These are phyloP conservation scores for Aristolochia fimbriata DNA, from an alignment of 164 flowering plant genomes.

Conservation along the genomic window DNA sequence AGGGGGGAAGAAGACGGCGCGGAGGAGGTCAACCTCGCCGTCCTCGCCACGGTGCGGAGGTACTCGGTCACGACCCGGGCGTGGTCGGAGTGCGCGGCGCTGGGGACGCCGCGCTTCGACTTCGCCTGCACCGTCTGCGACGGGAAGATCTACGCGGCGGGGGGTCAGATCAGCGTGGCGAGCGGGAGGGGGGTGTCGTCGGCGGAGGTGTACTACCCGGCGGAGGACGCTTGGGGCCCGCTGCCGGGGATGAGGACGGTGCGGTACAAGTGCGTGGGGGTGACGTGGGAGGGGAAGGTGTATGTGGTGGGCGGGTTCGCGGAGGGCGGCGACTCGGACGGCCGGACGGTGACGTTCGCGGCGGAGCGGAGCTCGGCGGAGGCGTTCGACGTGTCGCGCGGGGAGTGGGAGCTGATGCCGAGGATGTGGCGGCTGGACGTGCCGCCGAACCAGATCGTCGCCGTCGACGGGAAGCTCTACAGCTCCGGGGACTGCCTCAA, in stretches of 20 bases:
- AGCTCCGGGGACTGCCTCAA: constrained; percentile 60
- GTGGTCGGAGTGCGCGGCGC: constrained; percentile 36
- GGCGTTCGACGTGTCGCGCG: constrained; percentile 23
- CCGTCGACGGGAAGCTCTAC: constrained; percentile 30
- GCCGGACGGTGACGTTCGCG: constrained; percentile 4
- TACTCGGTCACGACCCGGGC: constrained; percentile 15
- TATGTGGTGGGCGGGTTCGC: constrained; percentile 56
- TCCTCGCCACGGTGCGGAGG: constrained; percentile 18
- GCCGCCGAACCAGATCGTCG: constrained; percentile 60
- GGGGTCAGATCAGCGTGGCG: constrained; percentile 29
- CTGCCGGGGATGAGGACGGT: constrained; percentile 35
- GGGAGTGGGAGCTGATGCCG: constrained; percentile 32
- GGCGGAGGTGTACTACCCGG: constrained; percentile 42
- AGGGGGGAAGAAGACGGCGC: constrained; percentile 5
- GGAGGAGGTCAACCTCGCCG: constrained; percentile 17
- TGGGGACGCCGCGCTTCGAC: constrained; percentile 30
- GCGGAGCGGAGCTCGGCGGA: constrained; percentile 49
- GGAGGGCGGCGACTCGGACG: constrained; percentile 18
- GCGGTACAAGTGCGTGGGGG: constrained; percentile 53
- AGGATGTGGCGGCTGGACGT: constrained; percentile 58
- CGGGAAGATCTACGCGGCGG: constrained; percentile 48
- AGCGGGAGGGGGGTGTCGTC: constrained; percentile 31
- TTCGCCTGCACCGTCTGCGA: constrained; percentile 42
- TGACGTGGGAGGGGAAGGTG: constrained; percentile 49
- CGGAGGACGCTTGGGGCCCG: constrained; percentile 23